Percentiles rank a stretch among this genome's conserved stretches.
Conservation (phyloP, 2,329 filamentous ascomycete species). For the Seiridium unicorne region DNA sequence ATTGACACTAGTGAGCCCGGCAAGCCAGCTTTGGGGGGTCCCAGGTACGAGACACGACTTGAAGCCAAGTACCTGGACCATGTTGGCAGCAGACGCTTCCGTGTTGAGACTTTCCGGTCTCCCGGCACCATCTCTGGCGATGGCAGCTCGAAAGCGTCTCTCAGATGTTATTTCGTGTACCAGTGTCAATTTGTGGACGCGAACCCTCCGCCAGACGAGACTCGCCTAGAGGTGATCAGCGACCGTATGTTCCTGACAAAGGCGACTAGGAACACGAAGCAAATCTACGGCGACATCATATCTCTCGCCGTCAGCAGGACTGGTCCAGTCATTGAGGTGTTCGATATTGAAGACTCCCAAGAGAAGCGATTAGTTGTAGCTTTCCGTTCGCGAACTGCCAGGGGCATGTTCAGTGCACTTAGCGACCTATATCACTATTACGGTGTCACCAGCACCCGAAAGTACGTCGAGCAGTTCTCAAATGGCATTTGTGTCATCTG, state of each 20-base stretch:
- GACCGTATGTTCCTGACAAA: conserved; percentile 95
- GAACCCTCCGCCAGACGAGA: conserved; percentile 74
- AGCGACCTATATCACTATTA: conserved; percentile 99
- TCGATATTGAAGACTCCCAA: conserved; percentile 85
- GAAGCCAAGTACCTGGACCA: conserved; percentile 94
- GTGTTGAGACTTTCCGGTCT: conserved; percentile 96
- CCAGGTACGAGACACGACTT: conserved; percentile 90
- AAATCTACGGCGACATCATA: conserved; percentile 93
- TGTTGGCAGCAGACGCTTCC: conserved; percentile 73
- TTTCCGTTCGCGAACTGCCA: conserved; percentile 88
- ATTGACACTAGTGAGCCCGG: conserved; percentile 96
- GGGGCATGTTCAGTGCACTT: conserved; percentile 91
- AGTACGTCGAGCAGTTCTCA: conserved; percentile 98
- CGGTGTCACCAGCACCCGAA: conserved; percentile 89
- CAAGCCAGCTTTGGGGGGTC: conserved; percentile 70
- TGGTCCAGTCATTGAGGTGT: conserved; percentile 96
- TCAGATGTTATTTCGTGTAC: conserved; percentile 99
- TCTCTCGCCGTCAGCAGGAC: conserved; percentile 79
- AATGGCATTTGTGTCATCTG: conserved; percentile 98
- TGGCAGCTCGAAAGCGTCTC: conserved; percentile 70
- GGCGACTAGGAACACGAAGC: conserved; percentile 92
- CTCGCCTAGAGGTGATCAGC: conserved; percentile 84
- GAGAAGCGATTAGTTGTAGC: conserved; percentile 95
- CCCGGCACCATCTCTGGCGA: conserved; percentile 71
- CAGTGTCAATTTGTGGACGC: conserved; percentile 86